Evolutionary conservation across 148 eudicot species (phyloP).

Genomic region (Nepenthes gracilis): DNA sequence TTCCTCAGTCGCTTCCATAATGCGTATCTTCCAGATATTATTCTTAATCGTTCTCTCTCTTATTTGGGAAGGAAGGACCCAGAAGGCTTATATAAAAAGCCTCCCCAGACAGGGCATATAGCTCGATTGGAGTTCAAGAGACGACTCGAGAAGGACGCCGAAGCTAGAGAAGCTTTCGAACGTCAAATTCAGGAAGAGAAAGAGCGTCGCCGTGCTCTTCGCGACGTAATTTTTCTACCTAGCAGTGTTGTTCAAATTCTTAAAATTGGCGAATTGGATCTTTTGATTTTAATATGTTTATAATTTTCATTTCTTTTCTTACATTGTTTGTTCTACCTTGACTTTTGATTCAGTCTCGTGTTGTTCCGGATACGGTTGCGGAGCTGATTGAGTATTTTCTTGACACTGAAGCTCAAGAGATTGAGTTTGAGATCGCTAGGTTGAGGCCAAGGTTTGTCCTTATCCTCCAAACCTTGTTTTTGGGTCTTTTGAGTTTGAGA

Average conservation of each 20-base stretch:
- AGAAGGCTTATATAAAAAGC: constrained; percentile 58
- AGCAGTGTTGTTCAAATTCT: neutral
- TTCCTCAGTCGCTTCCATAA: neutral
- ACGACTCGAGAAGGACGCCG: constrained; percentile 58
- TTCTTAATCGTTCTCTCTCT: neutral
- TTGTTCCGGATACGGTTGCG: constrained; percentile 46
- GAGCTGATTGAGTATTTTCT: constrained; percentile 78
- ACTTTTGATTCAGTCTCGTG: constrained; percentile 41
- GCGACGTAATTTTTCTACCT: constrained; percentile 34
- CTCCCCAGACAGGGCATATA: constrained; percentile 58
- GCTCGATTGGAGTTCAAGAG: constrained; percentile 50
- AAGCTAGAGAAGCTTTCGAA: constrained; percentile 63
- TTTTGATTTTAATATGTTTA: neutral
- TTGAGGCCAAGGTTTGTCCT: constrained; percentile 66
- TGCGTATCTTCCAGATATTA: neutral
- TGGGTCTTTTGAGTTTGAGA: neutral
- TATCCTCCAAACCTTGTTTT: neutral
- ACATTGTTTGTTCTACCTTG: neutral
- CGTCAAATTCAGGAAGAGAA: constrained; percentile 62
- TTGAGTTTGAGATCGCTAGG: constrained; percentile 78
- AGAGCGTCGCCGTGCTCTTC: constrained; percentile 50
- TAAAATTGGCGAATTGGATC: neutral
- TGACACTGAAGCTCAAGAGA: constrained; percentile 93
- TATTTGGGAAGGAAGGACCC: constrained; percentile 57
- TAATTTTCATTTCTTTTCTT: neutral